Conservation (phyloP, 2,329 filamentous ascomycete species). For the Sporothrix globosa region DNA sequence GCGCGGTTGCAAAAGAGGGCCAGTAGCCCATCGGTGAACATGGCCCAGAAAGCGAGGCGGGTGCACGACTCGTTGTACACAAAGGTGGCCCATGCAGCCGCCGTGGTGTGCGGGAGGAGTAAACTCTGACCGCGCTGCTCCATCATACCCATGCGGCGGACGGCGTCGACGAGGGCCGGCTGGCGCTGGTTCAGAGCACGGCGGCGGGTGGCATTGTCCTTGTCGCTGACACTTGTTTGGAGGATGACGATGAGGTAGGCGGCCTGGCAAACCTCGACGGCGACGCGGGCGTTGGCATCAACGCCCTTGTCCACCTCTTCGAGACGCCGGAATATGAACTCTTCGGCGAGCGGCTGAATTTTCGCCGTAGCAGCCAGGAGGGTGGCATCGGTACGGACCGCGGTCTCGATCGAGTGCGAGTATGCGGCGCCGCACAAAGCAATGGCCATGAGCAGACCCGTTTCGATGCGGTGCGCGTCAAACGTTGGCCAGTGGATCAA, state of each 20-base stretch:
- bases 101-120: background rate
- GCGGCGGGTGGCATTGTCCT: background rate
- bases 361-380: background rate
- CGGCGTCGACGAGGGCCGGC: background rate
- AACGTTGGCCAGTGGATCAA: slow-evolving; percentile 20
- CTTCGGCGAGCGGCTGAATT: background rate
- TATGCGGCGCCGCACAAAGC: slow-evolving; percentile 10
- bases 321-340: slow-evolving; percentile 1
- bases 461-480: background rate
- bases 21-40: background rate
- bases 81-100: background rate
- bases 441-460: background rate
- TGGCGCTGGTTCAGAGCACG: background rate
- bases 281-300: background rate
- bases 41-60: background rate
- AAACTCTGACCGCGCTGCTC: background rate
- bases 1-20: background rate
- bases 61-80: slow-evolving; percentile 11
- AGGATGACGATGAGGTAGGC: slow-evolving; percentile 18
- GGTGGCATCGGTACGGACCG: background rate
- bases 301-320: background rate
- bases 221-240: slow-evolving; percentile 10
- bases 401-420: background rate
- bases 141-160: background rate
- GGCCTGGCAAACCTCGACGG: slow-evolving; percentile 11